Evolutionary conservation across 73 alveolate genomes (phyloP).

Genomic region (Blepharisma japonicum): DNA sequence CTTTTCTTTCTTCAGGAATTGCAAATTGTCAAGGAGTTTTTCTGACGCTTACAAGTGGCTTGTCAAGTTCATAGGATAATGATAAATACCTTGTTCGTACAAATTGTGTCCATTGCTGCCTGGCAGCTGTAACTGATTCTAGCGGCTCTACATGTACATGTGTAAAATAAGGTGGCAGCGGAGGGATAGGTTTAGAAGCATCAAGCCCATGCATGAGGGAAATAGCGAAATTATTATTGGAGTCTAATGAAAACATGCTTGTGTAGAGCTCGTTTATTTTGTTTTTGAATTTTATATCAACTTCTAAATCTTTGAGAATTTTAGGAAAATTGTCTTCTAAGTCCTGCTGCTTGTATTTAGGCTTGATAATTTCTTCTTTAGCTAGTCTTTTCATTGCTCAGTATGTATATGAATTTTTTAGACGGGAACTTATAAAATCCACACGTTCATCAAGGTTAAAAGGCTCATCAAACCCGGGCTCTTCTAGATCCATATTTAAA

Average conservation of each 20-base stretch:
- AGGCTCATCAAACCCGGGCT: constrained; percentile 5
- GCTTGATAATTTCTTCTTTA: constrained; percentile 57
- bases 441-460: constrained; percentile 20
- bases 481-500: constrained; percentile 10
- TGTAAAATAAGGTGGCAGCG: constrained; percentile 52
- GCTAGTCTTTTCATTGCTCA: constrained; percentile 59
- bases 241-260: constrained; percentile 47
- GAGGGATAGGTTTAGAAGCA: constrained; percentile 40
- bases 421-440: constrained; percentile 19
- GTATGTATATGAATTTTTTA: constrained; percentile 52
- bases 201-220: constrained; percentile 39
- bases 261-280: constrained; percentile 59
- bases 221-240: constrained; percentile 49
- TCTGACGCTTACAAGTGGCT: constrained; percentile 18
- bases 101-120: constrained; percentile 54
- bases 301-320: constrained; percentile 51
- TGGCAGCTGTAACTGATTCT: constrained; percentile 59
- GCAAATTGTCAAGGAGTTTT: constrained; percentile 15
- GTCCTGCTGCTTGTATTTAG: constrained; percentile 41
- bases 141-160: constrained; percentile 60
- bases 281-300: constrained; percentile 60
- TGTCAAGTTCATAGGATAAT: constrained; percentile 1
- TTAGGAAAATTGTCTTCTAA: constrained; percentile 49
- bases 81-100: background rate
- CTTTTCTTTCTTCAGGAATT: constrained; percentile 28